Conservation (phyloP, 306 rosid species). For the Gleditsia sinensis region DNA sequence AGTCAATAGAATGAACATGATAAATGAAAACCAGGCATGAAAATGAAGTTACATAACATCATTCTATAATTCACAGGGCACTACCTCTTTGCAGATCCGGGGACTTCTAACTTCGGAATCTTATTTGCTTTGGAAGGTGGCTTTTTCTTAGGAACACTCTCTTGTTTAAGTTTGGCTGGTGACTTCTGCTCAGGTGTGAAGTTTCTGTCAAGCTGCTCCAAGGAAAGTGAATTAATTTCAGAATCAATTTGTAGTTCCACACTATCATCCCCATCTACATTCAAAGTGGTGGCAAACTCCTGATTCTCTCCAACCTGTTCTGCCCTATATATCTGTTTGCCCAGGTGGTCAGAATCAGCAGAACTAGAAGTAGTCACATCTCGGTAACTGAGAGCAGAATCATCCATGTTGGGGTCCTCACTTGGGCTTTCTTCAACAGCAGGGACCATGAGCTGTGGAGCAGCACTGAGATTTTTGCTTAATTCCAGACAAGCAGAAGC, state of each 20-base stretch:
- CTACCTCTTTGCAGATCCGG: conserved; percentile 79
- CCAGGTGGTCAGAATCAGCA: conserved; percentile 45
- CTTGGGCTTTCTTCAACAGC: conserved; percentile 37
- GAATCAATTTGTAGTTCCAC: conserved; percentile 38
- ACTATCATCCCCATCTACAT: conserved; percentile 28
- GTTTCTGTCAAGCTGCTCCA: conserved; percentile 36
- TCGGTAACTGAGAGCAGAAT: conserved; percentile 35
- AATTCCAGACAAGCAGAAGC: conserved; percentile 37
- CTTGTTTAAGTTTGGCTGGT: conserved; percentile 41
- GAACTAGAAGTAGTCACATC: conserved; percentile 36
- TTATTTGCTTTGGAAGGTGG: conserved; percentile 38
- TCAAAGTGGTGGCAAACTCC: conserved; percentile 27
- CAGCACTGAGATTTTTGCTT: neutral
- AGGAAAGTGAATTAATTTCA: conserved; percentile 33
- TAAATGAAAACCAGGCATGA: neutral
- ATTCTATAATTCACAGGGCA: conserved; percentile 11
- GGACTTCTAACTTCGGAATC: conserved; percentile 46
- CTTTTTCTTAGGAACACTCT: conserved; percentile 42
- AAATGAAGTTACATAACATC: neutral
- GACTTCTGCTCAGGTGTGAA: conserved; percentile 37
- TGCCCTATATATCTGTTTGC: conserved; percentile 31
- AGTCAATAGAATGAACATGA: conserved; percentile 29
- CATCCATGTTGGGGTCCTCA: conserved; percentile 28
- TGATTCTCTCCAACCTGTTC: conserved; percentile 42
- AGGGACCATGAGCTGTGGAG: conserved; percentile 32